Evolutionary conservation across 805 yeast genomes (phyloP).

Genomic region (Wickerhamomyces bisporus): DNA sequence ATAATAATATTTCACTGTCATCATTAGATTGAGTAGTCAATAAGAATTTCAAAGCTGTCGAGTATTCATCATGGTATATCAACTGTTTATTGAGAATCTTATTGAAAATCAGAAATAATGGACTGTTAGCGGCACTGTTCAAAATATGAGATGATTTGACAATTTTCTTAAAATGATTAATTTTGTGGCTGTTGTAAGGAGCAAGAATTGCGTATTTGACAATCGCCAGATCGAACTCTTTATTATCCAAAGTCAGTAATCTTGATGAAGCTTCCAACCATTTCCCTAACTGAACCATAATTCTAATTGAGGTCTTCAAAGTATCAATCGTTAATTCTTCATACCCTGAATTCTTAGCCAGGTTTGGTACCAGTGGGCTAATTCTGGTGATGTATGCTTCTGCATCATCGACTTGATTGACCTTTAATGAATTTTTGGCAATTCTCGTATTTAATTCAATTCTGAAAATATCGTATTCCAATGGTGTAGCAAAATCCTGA

Average conservation of each 20-base stretch:
- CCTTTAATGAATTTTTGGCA: conserved; percentile 11
- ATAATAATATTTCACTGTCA: conserved; percentile 1
- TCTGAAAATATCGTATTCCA: conserved; percentile 10
- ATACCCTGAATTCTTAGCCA: neutral
- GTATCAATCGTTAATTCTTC: conserved; percentile 2
- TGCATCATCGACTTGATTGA: conserved; percentile 14
- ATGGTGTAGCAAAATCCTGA: conserved; percentile 12
- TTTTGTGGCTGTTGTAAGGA: conserved; percentile 10
- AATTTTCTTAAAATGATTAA: conserved; percentile 9
- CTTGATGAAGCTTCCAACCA: conserved; percentile 20
- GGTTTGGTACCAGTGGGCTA: conserved; percentile 7
- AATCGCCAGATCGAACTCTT: conserved; percentile 4
- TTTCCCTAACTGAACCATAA: conserved; percentile 15
- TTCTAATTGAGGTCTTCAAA: conserved; percentile 10
- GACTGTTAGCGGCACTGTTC: conserved; percentile 2
- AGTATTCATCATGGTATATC: conserved; percentile 13
- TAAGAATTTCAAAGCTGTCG: conserved; percentile 1
- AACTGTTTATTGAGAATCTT: conserved; percentile 11
- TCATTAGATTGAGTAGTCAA: conserved; percentile 3
- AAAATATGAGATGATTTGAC: conserved; percentile 5
- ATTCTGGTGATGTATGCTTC: conserved; percentile 20
- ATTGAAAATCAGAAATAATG: conserved; percentile 9
- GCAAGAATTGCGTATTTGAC: conserved; percentile 13
- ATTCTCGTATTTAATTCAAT: conserved; percentile 15
- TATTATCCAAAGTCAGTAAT: conserved; percentile 10